phyloP scores from a whole-genome alignment of 805 yeast genomes.

The Ogataea methanolica region DNA sequence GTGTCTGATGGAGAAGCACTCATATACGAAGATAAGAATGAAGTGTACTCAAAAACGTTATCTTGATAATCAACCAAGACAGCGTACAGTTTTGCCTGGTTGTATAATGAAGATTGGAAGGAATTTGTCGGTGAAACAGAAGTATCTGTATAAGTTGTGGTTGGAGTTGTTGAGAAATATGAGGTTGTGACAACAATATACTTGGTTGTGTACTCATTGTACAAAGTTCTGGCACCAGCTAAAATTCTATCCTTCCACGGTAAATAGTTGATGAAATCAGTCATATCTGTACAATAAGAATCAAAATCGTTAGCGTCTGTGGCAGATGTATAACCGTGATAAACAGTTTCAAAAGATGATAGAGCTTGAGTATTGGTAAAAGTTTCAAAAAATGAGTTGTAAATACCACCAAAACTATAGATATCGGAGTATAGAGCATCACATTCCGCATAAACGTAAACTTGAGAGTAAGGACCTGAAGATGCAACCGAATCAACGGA shows the following conservation, averaged over 20 bases:
- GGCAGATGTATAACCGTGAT: background rate
- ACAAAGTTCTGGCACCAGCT: constrained; percentile 3
- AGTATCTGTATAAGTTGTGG: constrained; percentile 8
- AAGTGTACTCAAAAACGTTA: constrained; percentile 7
- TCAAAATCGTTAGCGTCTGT: background rate
- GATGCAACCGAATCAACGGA: background rate
- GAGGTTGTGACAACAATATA: background rate
- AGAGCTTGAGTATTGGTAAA: background rate
- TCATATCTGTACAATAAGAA: constrained; percentile 2
- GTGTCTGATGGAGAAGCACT: background rate
- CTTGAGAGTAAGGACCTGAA: constrained; percentile 2
- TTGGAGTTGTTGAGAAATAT: constrained; percentile 1
- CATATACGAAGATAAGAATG: constrained; percentile 2
- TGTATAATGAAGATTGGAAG: background rate
- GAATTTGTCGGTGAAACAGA: constrained; percentile 1
- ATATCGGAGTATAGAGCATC: constrained; percentile 6
- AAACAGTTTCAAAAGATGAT: background rate
- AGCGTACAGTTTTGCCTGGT: constrained; percentile 1
- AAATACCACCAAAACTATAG: constrained; percentile 1
- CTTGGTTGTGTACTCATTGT: background rate
- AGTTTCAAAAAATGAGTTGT: constrained; percentile 2
- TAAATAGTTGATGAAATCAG: constrained; percentile 1
- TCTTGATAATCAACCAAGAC: constrained; percentile 5
- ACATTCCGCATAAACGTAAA: constrained; percentile 7
- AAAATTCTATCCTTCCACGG: constrained; percentile 6